A percentile compares a stretch with the other conserved stretches of the same genome.
Conservation (phyloP, 1,284 basidiomycete genomes). For the Austroboletus rostrupii region DNA sequence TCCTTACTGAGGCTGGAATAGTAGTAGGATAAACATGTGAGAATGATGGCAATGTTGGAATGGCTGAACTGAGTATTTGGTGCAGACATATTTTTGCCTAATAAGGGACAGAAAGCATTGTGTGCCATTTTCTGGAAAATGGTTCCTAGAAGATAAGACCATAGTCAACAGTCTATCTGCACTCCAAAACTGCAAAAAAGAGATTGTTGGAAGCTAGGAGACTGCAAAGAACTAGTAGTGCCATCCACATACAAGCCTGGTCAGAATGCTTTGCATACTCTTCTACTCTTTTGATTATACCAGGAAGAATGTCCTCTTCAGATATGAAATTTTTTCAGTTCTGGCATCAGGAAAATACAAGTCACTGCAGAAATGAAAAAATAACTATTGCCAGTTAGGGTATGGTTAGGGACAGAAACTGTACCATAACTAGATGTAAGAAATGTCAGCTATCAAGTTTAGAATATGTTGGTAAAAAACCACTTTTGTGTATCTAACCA, state of each 20-base stretch:
- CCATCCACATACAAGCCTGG: constrained; percentile 24
- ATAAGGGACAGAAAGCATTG: not conserved
- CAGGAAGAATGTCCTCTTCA: not conserved
- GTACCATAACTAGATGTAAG: too few relatives aligned
- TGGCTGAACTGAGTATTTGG: constrained; percentile 16
- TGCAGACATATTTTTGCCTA: constrained; percentile 35
- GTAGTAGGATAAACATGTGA: constrained; percentile 51
- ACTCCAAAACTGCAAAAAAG: constrained; percentile 34
- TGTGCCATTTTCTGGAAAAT: constrained; percentile 2
- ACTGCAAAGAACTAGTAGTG: constrained; percentile 40
- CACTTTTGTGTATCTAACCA: too few relatives aligned
- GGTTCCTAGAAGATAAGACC: constrained; percentile 39
- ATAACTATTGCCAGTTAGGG: too few relatives aligned
- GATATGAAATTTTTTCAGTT: constrained; percentile 19
- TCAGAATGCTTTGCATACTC: constrained; percentile 5
- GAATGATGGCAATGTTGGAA: constrained; percentile 42
- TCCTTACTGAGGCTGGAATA: constrained; percentile 39
- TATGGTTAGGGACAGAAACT: too few relatives aligned
- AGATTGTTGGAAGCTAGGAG: constrained; percentile 40
- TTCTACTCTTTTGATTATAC: constrained; percentile 21
- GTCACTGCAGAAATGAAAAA: too few relatives aligned
- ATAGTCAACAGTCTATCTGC: constrained; percentile 47
- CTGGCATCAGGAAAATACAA: too few relatives aligned
- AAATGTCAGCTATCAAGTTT: too few relatives aligned
- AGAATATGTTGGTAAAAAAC: too few relatives aligned